Evolutionary conservation across 2,329 filamentous ascomycete genomes (phyloP).

Genomic region (Verticillium albo-atrum): DNA sequence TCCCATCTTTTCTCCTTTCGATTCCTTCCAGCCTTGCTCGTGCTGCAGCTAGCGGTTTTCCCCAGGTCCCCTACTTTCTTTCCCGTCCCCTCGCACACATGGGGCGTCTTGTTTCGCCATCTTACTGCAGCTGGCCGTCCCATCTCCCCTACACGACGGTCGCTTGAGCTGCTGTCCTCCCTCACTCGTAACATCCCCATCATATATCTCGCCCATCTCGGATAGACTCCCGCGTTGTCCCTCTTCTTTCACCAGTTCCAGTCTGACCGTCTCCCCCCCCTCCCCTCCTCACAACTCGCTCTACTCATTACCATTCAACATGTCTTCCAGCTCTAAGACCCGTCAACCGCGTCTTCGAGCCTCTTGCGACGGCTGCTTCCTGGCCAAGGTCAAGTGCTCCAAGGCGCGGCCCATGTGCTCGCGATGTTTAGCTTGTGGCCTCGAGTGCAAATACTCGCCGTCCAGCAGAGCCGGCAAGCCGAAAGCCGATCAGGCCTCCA

Average conservation of each 20-base stretch:
- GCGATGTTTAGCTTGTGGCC: slow-evolving; percentile 44
- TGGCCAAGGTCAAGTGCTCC: slow-evolving; percentile 53
- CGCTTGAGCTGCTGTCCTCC: not conserved
- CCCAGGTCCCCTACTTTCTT: not conserved
- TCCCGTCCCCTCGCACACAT: not conserved
- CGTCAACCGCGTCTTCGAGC: slow-evolving; percentile 38
- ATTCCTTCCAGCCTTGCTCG: not conserved
- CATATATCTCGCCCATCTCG: not conserved
- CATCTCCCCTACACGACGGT: not conserved
- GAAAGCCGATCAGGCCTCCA: slow-evolving; percentile 27
- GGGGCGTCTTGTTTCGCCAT: not conserved
- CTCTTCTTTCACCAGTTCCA: not conserved
- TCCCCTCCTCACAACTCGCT: not conserved
- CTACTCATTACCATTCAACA: not conserved
- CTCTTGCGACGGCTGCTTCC: slow-evolving; percentile 51
- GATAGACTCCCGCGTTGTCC: not conserved
- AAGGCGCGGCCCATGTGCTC: slow-evolving; percentile 48
- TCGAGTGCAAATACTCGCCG: slow-evolving; percentile 47
- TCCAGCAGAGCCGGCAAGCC: slow-evolving; percentile 46
- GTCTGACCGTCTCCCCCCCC: no score
- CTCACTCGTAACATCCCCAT: not conserved
- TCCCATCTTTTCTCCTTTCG: not conserved
- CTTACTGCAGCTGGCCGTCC: not conserved
- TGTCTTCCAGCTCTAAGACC: slow-evolving; percentile 19
- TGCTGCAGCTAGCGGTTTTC: not conserved